phyloP scores from a whole-genome alignment of 2,329 filamentous ascomycete species.

The Diaporthe caulivora region DNA sequence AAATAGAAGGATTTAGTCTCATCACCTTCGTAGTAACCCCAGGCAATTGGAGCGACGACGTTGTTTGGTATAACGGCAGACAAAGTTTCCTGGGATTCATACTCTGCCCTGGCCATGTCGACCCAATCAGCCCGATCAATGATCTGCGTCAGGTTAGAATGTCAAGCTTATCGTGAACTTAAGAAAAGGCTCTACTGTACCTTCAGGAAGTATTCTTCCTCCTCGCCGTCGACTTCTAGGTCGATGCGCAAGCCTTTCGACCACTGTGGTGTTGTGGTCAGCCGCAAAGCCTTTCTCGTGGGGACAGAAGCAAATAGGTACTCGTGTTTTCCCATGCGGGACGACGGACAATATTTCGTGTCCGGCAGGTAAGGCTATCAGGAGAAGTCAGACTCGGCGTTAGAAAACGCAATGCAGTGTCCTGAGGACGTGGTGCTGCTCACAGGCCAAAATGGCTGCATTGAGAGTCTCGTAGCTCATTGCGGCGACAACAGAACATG shows the following conservation, averaged over 20 bases:
- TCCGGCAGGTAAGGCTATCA: slow-evolving; percentile 38
- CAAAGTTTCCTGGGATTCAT: slow-evolving; percentile 14
- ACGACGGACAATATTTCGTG: slow-evolving; percentile 42
- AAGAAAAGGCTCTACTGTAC: neutral
- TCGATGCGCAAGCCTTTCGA: slow-evolving; percentile 36
- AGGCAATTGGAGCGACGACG: slow-evolving; percentile 12
- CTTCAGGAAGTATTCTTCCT: slow-evolving; percentile 20
- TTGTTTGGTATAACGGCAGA: slow-evolving; percentile 11
- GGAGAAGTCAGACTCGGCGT: neutral
- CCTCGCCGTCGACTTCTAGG: neutral
- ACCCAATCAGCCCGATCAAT: slow-evolving; percentile 26
- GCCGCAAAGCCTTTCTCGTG: no score
- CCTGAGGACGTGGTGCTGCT: neutral
- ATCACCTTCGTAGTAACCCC: neutral
- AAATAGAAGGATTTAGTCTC: slow-evolving; percentile 11
- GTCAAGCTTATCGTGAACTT: neutral
- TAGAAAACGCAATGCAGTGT: neutral
- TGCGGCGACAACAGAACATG: neutral
- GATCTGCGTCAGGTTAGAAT: neutral
- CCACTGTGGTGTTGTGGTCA: slow-evolving; percentile 17
- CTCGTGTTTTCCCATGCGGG: slow-evolving; percentile 41
- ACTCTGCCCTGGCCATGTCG: slow-evolving; percentile 27
- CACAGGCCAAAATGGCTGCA: slow-evolving; percentile 16
- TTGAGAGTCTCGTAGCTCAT: slow-evolving; percentile 9
- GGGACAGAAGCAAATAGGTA: neutral